These are phyloP conservation scores for Rhytidhysteron rufulum DNA, from an alignment of 2,329 filamentous ascomycete species.

Conservation along the genomic window DNA sequence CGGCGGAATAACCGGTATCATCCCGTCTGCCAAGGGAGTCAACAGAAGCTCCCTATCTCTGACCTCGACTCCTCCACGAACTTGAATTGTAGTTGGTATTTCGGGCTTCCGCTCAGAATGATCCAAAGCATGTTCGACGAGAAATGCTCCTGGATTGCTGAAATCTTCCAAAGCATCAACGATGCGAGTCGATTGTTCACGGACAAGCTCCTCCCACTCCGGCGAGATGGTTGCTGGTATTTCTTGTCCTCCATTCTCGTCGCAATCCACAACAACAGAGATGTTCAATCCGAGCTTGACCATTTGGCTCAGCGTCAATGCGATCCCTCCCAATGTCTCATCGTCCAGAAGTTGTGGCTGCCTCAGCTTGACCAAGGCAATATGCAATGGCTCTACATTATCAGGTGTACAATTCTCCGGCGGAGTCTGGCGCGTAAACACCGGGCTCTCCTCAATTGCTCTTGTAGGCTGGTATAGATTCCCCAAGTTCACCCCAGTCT, in stretches of 20 bases:
- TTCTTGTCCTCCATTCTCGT: slow-evolving; percentile 36
- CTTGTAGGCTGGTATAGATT: slow-evolving; percentile 56
- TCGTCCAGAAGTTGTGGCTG: slow-evolving; percentile 69
- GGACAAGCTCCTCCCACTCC: slow-evolving; percentile 43
- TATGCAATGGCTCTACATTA: slow-evolving; percentile 55
- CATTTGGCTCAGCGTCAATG: slow-evolving; percentile 79
- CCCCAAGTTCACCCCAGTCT: slow-evolving; percentile 57
- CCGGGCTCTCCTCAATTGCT: slow-evolving; percentile 56
- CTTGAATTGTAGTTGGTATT: slow-evolving; percentile 28
- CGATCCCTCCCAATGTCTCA: slow-evolving; percentile 67
- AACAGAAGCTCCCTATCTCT: slow-evolving; percentile 53
- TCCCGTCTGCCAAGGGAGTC: slow-evolving; percentile 62
- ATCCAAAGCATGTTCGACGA: slow-evolving; percentile 58
- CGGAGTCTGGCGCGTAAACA: slow-evolving; percentile 54
- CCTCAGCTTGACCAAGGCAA: slow-evolving; percentile 82
- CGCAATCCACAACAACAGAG: slow-evolving; percentile 76
- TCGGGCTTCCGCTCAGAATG: slow-evolving; percentile 29
- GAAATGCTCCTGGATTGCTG: slow-evolving; percentile 63
- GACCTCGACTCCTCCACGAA: slow-evolving; percentile 36
- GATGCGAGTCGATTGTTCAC: slow-evolving; percentile 67
- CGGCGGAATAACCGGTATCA: slow-evolving; percentile 67
- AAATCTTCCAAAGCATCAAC: slow-evolving; percentile 70
- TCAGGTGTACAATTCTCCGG: slow-evolving; percentile 29
- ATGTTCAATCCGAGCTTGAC: slow-evolving; percentile 76
- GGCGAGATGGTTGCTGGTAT: slow-evolving; percentile 24